Evolutionary conservation across 2,329 filamentous ascomycete species (phyloP).

Genomic region (Paradendryphiella salina): DNA sequence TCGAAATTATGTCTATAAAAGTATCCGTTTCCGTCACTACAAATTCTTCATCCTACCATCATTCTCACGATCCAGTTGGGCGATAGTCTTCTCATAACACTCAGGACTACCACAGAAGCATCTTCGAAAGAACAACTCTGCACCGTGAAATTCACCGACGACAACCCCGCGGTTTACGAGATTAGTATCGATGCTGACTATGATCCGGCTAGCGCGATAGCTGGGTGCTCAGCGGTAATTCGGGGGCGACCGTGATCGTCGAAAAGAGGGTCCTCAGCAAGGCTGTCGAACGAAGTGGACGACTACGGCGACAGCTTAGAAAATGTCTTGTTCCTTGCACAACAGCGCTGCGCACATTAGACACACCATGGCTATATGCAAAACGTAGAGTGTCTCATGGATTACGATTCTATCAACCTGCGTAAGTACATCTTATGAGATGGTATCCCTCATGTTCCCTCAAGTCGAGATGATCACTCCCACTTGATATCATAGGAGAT

Average conservation of each 20-base stretch:
- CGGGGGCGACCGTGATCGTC: background rate
- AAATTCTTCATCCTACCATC: background rate
- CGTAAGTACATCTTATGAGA: too few species aligned
- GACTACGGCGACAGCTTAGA: too few species aligned
- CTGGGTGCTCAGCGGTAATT: background rate
- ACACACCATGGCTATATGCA: too few species aligned
- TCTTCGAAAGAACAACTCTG: background rate
- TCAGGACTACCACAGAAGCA: constrained; percentile 1
- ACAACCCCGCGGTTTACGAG: background rate
- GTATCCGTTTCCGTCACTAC: background rate
- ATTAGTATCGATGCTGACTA: background rate
- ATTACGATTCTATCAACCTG: too few species aligned
- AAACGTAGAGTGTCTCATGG: too few species aligned
- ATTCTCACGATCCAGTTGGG: background rate
- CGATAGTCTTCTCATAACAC: background rate
- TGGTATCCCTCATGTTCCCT: too few species aligned
- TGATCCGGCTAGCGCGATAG: background rate
- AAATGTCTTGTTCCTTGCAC: too few species aligned
- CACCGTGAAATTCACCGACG: background rate
- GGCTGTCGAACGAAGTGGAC: background rate
- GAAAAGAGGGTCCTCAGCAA: background rate
- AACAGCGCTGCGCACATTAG: too few species aligned
- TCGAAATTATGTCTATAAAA: background rate
- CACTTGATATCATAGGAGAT: too few species aligned
- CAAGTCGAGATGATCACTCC: too few species aligned